phyloP scores from a whole-genome alignment of 2,329 filamentous ascomycete species.

The Fusarium sp. region DNA sequence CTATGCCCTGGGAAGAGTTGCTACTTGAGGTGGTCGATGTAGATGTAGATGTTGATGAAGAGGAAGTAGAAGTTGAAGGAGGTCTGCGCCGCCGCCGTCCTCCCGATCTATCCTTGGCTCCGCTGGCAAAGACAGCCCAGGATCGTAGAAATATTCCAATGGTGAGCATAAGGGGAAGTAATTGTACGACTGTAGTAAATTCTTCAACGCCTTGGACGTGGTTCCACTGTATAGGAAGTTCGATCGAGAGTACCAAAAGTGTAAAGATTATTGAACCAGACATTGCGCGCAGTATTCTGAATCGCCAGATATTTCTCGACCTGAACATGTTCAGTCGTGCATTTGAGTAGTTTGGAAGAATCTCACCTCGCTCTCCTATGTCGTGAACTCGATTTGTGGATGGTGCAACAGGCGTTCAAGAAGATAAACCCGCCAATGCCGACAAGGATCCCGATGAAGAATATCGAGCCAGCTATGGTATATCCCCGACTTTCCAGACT shows the following conservation, averaged over 20 bases:
- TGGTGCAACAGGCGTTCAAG: conserved; percentile 35
- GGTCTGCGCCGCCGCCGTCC: background rate
- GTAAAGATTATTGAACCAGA: conserved; percentile 40
- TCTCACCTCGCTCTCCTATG: conserved; percentile 35
- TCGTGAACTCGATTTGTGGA: conserved; percentile 18
- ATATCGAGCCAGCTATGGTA: conserved; percentile 42
- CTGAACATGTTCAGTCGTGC: conserved; percentile 6
- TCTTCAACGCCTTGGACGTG: conserved; percentile 33
- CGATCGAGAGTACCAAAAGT: conserved; percentile 44
- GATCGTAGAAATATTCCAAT: conserved; percentile 41
- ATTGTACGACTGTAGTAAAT: conserved; percentile 42
- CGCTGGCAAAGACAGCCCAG: conserved; percentile 34
- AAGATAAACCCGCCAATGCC: conserved; percentile 37
- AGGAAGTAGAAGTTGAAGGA: background rate
- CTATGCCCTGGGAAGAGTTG: background rate
- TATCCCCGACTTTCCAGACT: conserved; percentile 40
- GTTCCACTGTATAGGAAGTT: conserved; percentile 48
- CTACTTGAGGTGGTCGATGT: background rate
- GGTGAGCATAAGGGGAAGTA: conserved; percentile 46
- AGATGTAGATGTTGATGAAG: background rate
- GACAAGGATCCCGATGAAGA: conserved; percentile 43
- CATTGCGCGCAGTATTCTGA: conserved; percentile 28
- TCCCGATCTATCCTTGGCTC: background rate
- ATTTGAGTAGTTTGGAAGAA: background rate
- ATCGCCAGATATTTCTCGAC: conserved; percentile 30